phyloP scores from a whole-genome alignment of 2,329 filamentous ascomycete genomes.

The Didymella arachidicola region DNA sequence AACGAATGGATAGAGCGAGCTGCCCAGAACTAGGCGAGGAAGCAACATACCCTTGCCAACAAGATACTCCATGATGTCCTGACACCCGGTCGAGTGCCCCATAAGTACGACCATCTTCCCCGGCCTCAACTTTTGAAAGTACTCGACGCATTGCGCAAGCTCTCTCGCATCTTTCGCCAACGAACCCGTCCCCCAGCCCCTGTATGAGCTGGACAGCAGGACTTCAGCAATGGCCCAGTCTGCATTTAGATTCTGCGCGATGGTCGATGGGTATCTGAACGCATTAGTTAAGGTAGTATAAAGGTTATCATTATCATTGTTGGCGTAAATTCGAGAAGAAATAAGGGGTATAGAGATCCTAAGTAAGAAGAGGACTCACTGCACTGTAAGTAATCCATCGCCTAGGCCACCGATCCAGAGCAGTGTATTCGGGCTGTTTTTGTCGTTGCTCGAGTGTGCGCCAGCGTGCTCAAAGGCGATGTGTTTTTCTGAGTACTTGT shows the following conservation, averaged over 20 bases:
- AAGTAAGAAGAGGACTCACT: constrained; percentile 24
- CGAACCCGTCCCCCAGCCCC: constrained; percentile 62
- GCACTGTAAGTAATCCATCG: constrained; percentile 72
- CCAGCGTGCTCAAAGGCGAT: constrained; percentile 56
- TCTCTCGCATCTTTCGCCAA: constrained; percentile 64
- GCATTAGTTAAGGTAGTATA: not conserved
- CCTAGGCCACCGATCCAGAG: constrained; percentile 75
- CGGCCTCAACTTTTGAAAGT: constrained; percentile 55
- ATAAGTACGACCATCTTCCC: constrained; percentile 68
- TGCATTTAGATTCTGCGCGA: constrained; percentile 59
- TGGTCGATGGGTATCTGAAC: constrained; percentile 58
- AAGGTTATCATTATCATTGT: too few relatives aligned
- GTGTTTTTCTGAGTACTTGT: constrained; percentile 53
- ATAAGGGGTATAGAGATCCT: not conserved
- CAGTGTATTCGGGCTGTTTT: constrained; percentile 59
- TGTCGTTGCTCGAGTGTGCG: not conserved
- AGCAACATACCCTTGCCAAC: constrained; percentile 32
- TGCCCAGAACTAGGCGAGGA: not conserved
- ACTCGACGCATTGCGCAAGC: constrained; percentile 60
- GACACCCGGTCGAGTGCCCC: constrained; percentile 73
- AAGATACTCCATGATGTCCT: constrained; percentile 73
- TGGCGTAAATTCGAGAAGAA: not conserved
- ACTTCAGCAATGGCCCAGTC: constrained; percentile 63
- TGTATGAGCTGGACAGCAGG: constrained; percentile 61
- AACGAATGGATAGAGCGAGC: too few relatives aligned